phyloP scores from a whole-genome alignment of 2,329 filamentous ascomycete genomes.

The Cercospora canescens region DNA sequence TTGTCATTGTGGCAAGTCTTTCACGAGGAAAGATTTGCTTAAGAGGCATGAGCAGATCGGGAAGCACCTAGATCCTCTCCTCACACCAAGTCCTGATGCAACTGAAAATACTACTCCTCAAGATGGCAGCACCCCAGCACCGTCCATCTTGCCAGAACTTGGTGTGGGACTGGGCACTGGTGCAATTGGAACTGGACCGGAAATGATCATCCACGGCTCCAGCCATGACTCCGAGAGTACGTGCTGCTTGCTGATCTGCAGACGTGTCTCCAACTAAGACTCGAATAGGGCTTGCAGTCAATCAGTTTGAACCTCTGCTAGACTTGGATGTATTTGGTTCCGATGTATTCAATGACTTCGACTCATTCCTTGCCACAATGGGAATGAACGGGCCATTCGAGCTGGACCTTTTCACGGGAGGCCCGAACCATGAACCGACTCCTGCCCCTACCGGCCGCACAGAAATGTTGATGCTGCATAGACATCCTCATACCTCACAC shows the following conservation, averaged over 20 bases:
- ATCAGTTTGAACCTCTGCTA: background rate
- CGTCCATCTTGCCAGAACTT: background rate
- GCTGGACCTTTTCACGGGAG: background rate
- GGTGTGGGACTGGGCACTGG: background rate
- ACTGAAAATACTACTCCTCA: background rate
- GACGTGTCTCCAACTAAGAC: background rate
- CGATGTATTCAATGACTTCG: constrained; percentile 11
- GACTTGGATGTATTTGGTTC: background rate
- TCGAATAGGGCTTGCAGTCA: background rate
- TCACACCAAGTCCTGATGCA: background rate
- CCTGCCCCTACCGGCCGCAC: background rate
- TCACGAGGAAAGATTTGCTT: constrained; percentile 14
- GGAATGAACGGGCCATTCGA: constrained; percentile 9
- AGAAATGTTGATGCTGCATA: background rate
- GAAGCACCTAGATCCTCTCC: background rate
- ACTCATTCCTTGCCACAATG: constrained; percentile 16
- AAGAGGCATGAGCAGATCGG: constrained; percentile 16
- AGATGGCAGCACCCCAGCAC: background rate
- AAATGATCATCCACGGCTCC: background rate
- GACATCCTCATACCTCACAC: background rate
- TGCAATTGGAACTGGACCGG: background rate
- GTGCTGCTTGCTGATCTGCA: background rate
- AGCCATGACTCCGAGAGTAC: background rate
- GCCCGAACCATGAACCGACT: background rate
- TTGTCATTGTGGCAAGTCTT: constrained; percentile 16